phyloP scores from a whole-genome alignment of 495 filamentous ascomycete species.

The Penicillium cataractarum region DNA sequence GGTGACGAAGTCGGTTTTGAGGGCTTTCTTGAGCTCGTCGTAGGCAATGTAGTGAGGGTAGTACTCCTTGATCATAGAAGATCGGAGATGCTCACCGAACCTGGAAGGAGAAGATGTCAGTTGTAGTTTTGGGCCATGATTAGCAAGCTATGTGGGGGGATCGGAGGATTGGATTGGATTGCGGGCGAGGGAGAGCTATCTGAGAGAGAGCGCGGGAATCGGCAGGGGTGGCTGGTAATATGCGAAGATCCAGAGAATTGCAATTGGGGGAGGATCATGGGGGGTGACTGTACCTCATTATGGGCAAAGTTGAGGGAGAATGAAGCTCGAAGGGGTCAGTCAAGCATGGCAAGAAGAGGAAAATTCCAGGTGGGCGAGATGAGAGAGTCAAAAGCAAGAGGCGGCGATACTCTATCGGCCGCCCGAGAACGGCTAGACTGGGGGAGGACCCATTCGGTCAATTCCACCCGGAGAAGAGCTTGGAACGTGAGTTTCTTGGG shows the following conservation, averaged over 20 bases:
- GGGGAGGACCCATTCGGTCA: constrained; percentile 1
- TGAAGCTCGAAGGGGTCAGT: constrained; percentile 12
- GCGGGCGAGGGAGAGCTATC: background rate
- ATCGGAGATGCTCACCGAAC: constrained; percentile 94
- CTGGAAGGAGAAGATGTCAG: constrained; percentile 58
- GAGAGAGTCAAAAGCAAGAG: background rate
- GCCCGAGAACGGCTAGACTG: constrained; percentile 23
- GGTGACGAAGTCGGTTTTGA: constrained; percentile 72
- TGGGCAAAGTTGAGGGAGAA: constrained; percentile 19
- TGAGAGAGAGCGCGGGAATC: background rate
- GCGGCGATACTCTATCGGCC: constrained; percentile 21
- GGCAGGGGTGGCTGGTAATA: background rate
- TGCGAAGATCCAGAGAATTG: background rate
- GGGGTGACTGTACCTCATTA: constrained; percentile 26
- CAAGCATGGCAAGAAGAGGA: constrained; percentile 24
- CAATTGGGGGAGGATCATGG: background rate
- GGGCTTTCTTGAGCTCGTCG: constrained; percentile 84
- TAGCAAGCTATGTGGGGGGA: constrained; percentile 9
- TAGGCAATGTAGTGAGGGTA: constrained; percentile 98
- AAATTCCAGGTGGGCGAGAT: background rate
- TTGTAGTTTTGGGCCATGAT: constrained; percentile 13
- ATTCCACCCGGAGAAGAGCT: background rate
- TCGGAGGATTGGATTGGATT: constrained; percentile 7
- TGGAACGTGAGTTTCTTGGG: background rate
- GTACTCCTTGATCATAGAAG: constrained; percentile 92